Evolutionary conservation across 208 protist species (phyloP).

Genomic region (Perkinsela sp.): DNA sequence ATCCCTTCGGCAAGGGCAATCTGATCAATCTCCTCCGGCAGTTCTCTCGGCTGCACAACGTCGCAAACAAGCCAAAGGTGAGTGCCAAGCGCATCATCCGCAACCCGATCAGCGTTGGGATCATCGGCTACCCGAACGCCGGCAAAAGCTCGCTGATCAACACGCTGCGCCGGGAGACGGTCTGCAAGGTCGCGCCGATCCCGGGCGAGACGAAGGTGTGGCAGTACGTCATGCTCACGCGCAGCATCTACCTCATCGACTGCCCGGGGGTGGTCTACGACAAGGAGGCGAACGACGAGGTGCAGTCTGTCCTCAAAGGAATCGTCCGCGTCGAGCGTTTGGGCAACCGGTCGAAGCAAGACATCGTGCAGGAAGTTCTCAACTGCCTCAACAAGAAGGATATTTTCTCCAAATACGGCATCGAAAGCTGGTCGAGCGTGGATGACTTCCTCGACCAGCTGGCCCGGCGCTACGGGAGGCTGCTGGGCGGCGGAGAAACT

Average conservation of each 20-base stretch:
- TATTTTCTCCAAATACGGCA: slow-evolving; percentile 76
- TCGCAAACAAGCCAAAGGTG: slow-evolving; percentile 45
- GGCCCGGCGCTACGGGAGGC: slow-evolving; percentile 65
- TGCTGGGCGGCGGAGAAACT: slow-evolving; percentile 74
- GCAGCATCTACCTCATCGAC: slow-evolving; percentile 96
- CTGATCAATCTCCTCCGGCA: slow-evolving; percentile 94
- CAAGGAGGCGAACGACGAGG: slow-evolving; percentile 67
- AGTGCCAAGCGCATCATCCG: slow-evolving; percentile 15
- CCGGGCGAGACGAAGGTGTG: slow-evolving; percentile 99
- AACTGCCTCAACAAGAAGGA: slow-evolving; percentile 79
- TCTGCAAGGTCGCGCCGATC: slow-evolving; percentile 95
- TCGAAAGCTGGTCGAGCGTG: slow-evolving; percentile 64
- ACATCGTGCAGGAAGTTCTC: slow-evolving; percentile 76
- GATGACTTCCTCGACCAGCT: slow-evolving; percentile 88
- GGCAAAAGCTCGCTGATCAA: slow-evolving; percentile 99
- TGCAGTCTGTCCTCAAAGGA: slow-evolving; percentile 89
- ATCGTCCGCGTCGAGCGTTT: slow-evolving; percentile 75
- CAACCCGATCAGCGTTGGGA: slow-evolving; percentile 50
- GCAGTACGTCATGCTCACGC: slow-evolving; percentile 97
- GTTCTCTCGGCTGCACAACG: slow-evolving; percentile 66
- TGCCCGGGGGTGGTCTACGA: slow-evolving; percentile 94
- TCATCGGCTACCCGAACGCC: slow-evolving; percentile 97
- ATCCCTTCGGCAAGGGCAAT: slow-evolving; percentile 95
- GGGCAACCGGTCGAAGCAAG: slow-evolving; percentile 59
- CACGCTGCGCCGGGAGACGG: slow-evolving; percentile 81